phyloP scores from a whole-genome alignment of 1,284 basidiomycete species.

The Volvariella volvacea region DNA sequence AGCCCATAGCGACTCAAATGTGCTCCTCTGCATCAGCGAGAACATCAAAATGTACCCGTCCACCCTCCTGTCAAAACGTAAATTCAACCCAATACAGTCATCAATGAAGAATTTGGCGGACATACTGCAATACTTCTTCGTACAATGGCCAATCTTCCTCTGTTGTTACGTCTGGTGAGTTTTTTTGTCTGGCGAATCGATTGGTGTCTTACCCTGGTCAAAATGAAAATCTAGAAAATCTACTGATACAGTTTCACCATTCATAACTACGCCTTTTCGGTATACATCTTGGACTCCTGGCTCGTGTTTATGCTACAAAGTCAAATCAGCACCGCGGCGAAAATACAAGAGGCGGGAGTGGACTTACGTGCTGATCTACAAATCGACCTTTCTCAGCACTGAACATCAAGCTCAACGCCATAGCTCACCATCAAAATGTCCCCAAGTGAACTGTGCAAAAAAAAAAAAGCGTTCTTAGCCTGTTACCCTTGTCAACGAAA shows the following conservation, averaged over 20 bases:
- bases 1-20: neutral
- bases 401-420: no score
- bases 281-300: neutral
- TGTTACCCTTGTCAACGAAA: neutral
- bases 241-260: neutral
- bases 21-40: neutral
- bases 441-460: neutral
- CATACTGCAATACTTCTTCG: neutral
- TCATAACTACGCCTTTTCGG: neutral
- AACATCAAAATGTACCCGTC: neutral
- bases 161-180: no score
- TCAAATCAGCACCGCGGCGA: neutral
- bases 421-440: constrained; percentile 1
- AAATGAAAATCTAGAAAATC: neutral
- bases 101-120: neutral
- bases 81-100: no score
- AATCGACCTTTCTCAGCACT: no score
- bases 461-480: neutral
- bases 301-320: neutral
- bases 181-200: no score
- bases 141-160: neutral
- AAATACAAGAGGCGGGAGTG: no score
- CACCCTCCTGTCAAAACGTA: neutral
- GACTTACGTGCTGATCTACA: no score
- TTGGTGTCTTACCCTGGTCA: neutral